Evolutionary conservation across 495 filamentous ascomycete genomes (phyloP), one percentile per base, ranked within the genome.

Genomic region (Penicillium lagena): DNA sequence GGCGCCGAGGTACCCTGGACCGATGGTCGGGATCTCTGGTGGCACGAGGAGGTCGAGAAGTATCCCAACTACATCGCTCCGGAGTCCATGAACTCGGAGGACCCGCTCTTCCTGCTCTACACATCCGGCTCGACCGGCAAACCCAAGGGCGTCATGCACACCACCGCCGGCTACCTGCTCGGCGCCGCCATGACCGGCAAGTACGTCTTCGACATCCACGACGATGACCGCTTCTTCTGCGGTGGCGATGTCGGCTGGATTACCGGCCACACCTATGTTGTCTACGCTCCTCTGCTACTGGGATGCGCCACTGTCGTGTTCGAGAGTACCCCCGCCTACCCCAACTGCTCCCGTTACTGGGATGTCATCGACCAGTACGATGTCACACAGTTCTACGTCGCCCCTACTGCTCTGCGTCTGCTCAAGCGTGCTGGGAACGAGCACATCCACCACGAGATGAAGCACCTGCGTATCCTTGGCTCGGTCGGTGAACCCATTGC

Each of bases 191-290:
- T 82, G 55, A 97, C 93, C 32, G 94, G 89, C 54, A 99, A 96
- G 68, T 97, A 99, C 58, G 90, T 96, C 42, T 99, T 99, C 60
- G 94, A 99, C 62, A 93, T 99, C 51, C 93, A 99, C 54, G 84
- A 90, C 38, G 81, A 81, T 40, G 93, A 99, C 67, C 79, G 77
- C 43, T 96, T 90, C 75, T 97, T 96, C 79, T 97, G 93, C 56
- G 93, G 89, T 64, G 94, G 94, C 63, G 93, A 99, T 60, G 90
- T 99, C 40, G 93, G 93, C 54, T 99, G 93, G 93, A 97, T 99
- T 60, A 97, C 94, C 37, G 93, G 93, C n/a, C 93, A 99, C 70
- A 96, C 93, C 37, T 99, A 99, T 58, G 93, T 96, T 39, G 91
- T 99, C 28, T 99, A 99, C 59, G 89, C 93, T 9, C 93, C 93